Conservation (phyloP, 1,284 basidiomycete genomes). For the Apiotrichum veenhuisii region DNA sequence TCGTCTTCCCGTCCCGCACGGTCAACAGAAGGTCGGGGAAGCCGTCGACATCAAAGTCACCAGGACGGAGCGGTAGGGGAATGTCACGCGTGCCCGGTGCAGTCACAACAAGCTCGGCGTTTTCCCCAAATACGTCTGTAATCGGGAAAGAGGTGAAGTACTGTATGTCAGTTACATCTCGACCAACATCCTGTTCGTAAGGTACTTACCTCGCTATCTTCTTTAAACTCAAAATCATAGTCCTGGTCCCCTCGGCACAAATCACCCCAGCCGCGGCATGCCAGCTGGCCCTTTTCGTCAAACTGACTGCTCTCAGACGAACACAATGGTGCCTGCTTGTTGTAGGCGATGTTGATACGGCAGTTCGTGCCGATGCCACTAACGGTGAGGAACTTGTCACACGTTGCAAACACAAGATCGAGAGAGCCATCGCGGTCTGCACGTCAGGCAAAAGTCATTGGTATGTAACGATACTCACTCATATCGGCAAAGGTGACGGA, state of each 20-base stretch:
- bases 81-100: constrained; percentile 55
- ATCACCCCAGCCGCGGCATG: constrained; percentile 71
- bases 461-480: constrained; percentile 57
- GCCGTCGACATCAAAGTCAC: constrained; percentile 91
- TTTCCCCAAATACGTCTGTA: constrained; percentile 56
- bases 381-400: constrained; percentile 62
- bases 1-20: constrained; percentile 36
- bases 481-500: constrained; percentile 87
- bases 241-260: constrained; percentile 76
- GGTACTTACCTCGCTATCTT: constrained; percentile 58
- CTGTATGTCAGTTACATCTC: constrained; percentile 46
- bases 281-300: constrained; percentile 22
- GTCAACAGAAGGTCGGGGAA: constrained; percentile 85
- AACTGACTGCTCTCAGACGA: constrained; percentile 26
- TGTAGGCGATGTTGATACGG: constrained; percentile 86
- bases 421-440: constrained; percentile 92
- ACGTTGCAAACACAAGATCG: constrained; percentile 88
- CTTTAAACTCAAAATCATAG: constrained; percentile 71
- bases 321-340: constrained; percentile 84
- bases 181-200: too few relatives aligned
- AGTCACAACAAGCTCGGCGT: constrained; percentile 60
- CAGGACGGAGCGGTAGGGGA: constrained; percentile 74
- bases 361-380: constrained; percentile 72
- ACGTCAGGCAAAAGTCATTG: not conserved
- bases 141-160: constrained; percentile 66